phyloP scores from a whole-genome alignment of 148 eudicot species.

The Agrostemma githago region DNA sequence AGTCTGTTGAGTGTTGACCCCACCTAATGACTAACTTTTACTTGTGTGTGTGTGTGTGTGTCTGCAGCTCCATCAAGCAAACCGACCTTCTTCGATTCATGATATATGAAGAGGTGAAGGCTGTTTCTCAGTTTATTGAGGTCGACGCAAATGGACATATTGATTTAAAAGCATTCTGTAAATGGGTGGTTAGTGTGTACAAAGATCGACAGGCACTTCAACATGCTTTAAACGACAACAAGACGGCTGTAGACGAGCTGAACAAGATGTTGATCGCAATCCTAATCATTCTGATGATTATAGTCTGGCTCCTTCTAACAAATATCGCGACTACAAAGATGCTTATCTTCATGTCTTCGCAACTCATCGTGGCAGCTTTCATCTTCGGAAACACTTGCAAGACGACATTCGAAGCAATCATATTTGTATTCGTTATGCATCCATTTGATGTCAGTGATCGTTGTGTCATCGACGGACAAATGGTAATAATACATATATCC shows the following conservation, averaged over 20 bases:
- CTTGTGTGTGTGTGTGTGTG: neutral
- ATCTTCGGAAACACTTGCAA: constrained; percentile 78
- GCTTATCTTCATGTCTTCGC: constrained; percentile 60
- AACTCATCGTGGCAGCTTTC: constrained; percentile 67
- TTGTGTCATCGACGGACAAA: constrained; percentile 53
- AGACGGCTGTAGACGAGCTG: constrained; percentile 70
- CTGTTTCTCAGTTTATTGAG: constrained; percentile 50
- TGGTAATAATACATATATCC: constrained; percentile 33
- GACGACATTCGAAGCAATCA: constrained; percentile 68
- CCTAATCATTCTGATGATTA: constrained; percentile 34
- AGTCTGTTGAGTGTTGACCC: neutral
- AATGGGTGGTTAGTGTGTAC: constrained; percentile 81
- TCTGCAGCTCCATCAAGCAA: constrained; percentile 52
- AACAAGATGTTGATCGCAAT: constrained; percentile 52
- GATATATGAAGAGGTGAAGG: constrained; percentile 70
- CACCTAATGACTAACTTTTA: constrained; percentile 1
- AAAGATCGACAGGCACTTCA: constrained; percentile 63
- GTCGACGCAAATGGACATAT: constrained; percentile 53
- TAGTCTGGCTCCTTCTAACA: constrained; percentile 60
- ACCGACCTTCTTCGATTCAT: constrained; percentile 58
- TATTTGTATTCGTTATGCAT: constrained; percentile 77
- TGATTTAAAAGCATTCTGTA: constrained; percentile 44
- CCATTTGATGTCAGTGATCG: constrained; percentile 83
- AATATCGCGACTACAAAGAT: constrained; percentile 55
- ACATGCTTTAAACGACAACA: constrained; percentile 79